phyloP scores from a whole-genome alignment of 208 protist species.

The Vickermania spadyakhi region DNA sequence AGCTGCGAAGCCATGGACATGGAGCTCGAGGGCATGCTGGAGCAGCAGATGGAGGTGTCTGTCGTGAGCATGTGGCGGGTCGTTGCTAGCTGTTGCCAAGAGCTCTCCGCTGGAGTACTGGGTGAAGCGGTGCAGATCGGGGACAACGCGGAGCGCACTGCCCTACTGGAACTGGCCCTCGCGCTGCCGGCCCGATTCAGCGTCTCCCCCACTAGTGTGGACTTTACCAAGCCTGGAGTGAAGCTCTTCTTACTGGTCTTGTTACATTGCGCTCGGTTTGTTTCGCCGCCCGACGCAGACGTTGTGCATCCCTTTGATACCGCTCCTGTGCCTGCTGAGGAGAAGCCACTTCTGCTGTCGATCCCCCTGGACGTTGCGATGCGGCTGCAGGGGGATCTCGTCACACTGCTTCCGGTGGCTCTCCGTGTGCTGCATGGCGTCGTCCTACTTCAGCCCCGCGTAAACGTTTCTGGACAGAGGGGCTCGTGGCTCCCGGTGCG shows the following conservation, averaged over 20 bases:
- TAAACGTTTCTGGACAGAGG: background rate
- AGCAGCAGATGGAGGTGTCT: slow-evolving; percentile 5
- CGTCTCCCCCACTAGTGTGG: slow-evolving; percentile 54
- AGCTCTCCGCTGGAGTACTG: slow-evolving; percentile 40
- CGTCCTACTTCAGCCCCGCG: too few relatives aligned
- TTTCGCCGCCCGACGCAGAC: slow-evolving; percentile 8
- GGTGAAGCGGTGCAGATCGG: slow-evolving; percentile 55
- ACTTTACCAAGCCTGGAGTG: slow-evolving; percentile 34
- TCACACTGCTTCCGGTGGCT: slow-evolving; percentile 38
- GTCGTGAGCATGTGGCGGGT: slow-evolving; percentile 33
- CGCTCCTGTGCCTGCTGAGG: background rate
- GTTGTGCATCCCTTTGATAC: background rate
- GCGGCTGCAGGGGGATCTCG: slow-evolving; percentile 32
- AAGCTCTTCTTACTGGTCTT: slow-evolving; percentile 73
- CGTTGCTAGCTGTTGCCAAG: slow-evolving; percentile 29
- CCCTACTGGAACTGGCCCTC: slow-evolving; percentile 56
- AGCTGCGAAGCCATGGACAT: slow-evolving; percentile 38
- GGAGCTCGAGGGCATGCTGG: slow-evolving; percentile 11
- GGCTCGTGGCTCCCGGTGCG: slow-evolving; percentile 14
- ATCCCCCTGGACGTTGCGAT: slow-evolving; percentile 31
- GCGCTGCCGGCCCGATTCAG: slow-evolving; percentile 35
- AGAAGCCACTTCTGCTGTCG: slow-evolving; percentile 28
- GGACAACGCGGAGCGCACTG: slow-evolving; percentile 39
- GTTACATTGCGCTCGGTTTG: slow-evolving; percentile 60
- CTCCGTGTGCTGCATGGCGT: slow-evolving; percentile 28